Conservation (phyloP, 1,139 yeast genomes). For the Nematodospora anomalae region DNA sequence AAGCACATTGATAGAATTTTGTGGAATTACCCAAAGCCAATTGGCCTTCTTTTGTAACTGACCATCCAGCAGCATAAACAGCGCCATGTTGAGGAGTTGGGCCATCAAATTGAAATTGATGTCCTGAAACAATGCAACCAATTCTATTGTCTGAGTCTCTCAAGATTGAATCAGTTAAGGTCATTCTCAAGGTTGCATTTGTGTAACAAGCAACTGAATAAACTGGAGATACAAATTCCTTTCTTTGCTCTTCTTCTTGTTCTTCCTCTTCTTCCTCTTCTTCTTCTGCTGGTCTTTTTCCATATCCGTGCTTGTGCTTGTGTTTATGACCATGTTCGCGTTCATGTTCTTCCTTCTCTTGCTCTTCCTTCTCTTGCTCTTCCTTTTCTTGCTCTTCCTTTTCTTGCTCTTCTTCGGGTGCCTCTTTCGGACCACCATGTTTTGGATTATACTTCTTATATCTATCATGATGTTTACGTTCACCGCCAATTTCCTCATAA, state of each 20-base stretch:
- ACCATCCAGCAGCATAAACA: conserved; percentile 46
- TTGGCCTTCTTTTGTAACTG: conserved; percentile 36
- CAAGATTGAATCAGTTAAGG: conserved; percentile 34
- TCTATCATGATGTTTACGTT: conserved; percentile 8
- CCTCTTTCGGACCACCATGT: conserved; percentile 3
- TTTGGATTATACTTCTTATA: conserved; percentile 7
- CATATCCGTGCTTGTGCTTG: background rate
- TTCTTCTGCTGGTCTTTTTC: conserved; percentile 3
- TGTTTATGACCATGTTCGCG: conserved; percentile 8
- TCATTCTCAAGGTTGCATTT: conserved; percentile 32
- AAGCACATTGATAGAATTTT: conserved; percentile 43
- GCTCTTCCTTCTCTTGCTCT: background rate
- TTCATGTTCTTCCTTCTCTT: background rate
- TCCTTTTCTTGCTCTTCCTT: background rate
- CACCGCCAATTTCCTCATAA: conserved; percentile 14
- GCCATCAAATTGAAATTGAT: conserved; percentile 49
- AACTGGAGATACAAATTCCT: conserved; percentile 24
- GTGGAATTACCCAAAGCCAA: conserved; percentile 38
- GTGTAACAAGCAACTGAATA: conserved; percentile 36
- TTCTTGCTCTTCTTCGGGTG: background rate
- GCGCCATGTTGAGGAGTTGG: conserved; percentile 46
- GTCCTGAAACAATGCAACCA: conserved; percentile 44
- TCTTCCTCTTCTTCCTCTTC: background rate
- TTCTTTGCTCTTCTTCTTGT: conserved; percentile 3
- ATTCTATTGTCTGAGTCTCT: conserved; percentile 37